Base-by-base conservation (phyloP, 2,329 filamentous ascomycete genomes). In the Cercospora berteroae region DNA sequence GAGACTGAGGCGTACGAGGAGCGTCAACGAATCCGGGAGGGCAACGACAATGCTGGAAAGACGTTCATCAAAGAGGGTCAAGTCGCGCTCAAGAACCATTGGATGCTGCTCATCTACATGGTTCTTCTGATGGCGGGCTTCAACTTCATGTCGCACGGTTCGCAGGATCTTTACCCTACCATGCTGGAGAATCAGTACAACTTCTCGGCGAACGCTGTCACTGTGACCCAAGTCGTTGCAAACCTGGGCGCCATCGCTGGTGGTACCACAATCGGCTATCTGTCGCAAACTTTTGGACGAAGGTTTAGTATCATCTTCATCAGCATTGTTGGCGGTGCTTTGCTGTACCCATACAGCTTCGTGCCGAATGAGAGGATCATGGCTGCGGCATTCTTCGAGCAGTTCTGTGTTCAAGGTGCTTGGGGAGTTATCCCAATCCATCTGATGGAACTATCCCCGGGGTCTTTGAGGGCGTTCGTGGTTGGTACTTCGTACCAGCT, bases 101-200 rank as follows among this genome's bases (percentile, higher is more conserved):
- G 93, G 93, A 71, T 92, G 13, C 79, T 96, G 2, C 83, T 97
- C 65, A 82, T 88, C 39, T 97, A 97, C 80, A 83, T 96, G 66
- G 91, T 96, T 6, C 82, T 96, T 1, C 83, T 96, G 44, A 96
- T 96, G 92, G 90, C 92, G 1, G 92, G 92, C 4, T 95, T 96
- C 83, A 96, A 96, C 80, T 96, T 95, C 77, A 93, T 95, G 90
- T 91, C 89, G 18, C 91, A 94, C 76, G 91, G 91, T 63, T 90
- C 87, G 23, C 88, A 90, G 74, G 87, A 90, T 77, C 78, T 88
- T 2, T 89, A 88, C 70, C 86, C 85, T 0, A 87, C 86, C 3
- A 85, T 89, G 81, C 76, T 88, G 13, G 73, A 80, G 79, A 91
- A 84, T 70, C 83, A 87, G 72, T 87, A 84, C 77, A 79, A 81